Conservation (phyloP, 495 filamentous ascomycete species). For the Neurospora sp. region DNA sequence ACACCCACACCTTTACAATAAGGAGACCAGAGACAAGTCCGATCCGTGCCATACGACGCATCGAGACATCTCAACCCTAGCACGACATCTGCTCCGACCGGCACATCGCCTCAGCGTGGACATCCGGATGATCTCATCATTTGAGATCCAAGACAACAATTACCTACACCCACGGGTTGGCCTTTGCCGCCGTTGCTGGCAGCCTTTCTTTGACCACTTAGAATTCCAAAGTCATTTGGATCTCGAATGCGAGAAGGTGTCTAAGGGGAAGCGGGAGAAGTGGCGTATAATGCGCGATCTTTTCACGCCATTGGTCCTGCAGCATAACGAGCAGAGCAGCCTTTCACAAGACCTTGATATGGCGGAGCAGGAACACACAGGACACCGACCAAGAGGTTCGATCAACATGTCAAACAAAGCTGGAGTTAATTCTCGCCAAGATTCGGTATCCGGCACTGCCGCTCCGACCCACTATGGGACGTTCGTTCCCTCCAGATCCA, state of each 20-base stretch:
- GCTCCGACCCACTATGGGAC: not conserved
- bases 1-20: slow-evolving; percentile 23
- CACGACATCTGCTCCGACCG: slow-evolving; percentile 21
- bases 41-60: slow-evolving; percentile 25
- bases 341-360: not conserved
- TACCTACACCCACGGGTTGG: slow-evolving; percentile 18
- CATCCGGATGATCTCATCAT: slow-evolving; percentile 19
- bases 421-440: not conserved
- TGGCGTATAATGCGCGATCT: slow-evolving; percentile 21
- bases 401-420: not conserved
- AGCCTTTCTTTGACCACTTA: slow-evolving; percentile 9
- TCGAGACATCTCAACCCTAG: slow-evolving; percentile 26
- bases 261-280: slow-evolving; percentile 26
- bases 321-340: not conserved
- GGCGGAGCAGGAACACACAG: not conserved
- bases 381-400: not conserved
- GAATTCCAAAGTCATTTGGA: slow-evolving; percentile 15
- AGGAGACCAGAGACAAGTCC: slow-evolving; percentile 19
- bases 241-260: slow-evolving; percentile 18
- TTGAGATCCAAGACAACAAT: slow-evolving; percentile 17
- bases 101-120: slow-evolving; percentile 22
- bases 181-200: slow-evolving; percentile 24
- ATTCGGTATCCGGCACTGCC: not conserved
- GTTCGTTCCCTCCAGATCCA: not conserved
- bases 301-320: slow-evolving; percentile 17